Evolutionary conservation across 169 alveolate genomes (phyloP).

Genomic region (Cyclospora cayetanensis): DNA sequence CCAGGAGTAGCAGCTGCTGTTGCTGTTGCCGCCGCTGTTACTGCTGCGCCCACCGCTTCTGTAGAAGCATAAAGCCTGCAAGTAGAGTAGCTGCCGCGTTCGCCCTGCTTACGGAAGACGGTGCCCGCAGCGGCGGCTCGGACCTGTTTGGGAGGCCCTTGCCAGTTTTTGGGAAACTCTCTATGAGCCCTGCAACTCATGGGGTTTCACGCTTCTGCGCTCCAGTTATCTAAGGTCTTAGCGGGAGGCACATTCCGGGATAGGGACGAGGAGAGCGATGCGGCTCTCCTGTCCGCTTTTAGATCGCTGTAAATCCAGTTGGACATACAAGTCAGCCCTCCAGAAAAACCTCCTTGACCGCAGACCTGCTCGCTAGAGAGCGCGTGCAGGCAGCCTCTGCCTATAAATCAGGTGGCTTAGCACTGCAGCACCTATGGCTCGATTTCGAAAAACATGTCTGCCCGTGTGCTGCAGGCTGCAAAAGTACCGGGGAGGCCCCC

Average conservation of each 20-base stretch:
- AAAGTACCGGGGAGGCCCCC: conserved; percentile 57
- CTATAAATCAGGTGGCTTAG: too few relatives aligned
- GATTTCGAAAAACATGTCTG: too few relatives aligned
- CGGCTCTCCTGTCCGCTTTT: neutral
- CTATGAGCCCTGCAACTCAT: too few relatives aligned
- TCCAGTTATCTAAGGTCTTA: too few relatives aligned
- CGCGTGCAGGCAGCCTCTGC: too few relatives aligned
- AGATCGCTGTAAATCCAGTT: neutral
- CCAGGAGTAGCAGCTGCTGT: conserved; percentile 35
- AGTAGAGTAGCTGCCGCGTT: neutral
- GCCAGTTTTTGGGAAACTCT: too few relatives aligned
- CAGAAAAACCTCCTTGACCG: too few relatives aligned
- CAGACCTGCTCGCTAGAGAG: too few relatives aligned
- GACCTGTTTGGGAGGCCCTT: too few relatives aligned
- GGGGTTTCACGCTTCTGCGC: too few relatives aligned
- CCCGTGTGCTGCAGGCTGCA: conserved; percentile 26
- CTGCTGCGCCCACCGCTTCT: neutral
- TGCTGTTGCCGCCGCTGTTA: neutral
- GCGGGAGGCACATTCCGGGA: too few relatives aligned
- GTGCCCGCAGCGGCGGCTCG: neutral
- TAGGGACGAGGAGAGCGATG: neutral
- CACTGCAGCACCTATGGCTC: too few relatives aligned
- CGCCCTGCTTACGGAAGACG: neutral
- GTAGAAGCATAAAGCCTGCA: neutral
- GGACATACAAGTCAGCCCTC: conserved; percentile 39